Conservation (phyloP, 805 yeast species). For the Sugiyamaella lignohabitans region DNA sequence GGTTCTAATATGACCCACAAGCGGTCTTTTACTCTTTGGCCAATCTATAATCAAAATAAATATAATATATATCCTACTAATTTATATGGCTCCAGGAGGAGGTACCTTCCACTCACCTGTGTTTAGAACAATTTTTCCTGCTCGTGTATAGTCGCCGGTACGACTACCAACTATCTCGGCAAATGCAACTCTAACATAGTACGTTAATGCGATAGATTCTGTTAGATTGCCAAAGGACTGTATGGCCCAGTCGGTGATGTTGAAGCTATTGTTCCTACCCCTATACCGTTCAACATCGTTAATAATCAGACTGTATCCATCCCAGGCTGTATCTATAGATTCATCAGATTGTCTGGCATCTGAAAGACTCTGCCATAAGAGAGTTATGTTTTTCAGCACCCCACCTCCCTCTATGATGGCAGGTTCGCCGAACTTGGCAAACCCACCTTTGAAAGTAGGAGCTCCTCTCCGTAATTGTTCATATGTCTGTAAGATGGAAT, state of each 20-base stretch:
- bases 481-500: slow-evolving; percentile 76
- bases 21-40: too few relatives aligned
- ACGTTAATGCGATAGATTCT: slow-evolving; percentile 8
- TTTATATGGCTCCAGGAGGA: slow-evolving; percentile 13
- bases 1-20: too few relatives aligned
- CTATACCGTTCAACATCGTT: slow-evolving; percentile 75
- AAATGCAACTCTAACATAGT: slow-evolving; percentile 22
- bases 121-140: slow-evolving; percentile 15
- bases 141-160: slow-evolving; percentile 21
- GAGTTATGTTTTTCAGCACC: slow-evolving; percentile 2
- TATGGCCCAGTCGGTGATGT: slow-evolving; percentile 34
- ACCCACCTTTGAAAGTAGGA: slow-evolving; percentile 38
- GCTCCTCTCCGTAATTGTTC: slow-evolving; percentile 64
- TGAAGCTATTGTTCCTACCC: slow-evolving; percentile 45
- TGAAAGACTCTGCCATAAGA: slow-evolving; percentile 21
- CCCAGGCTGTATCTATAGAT: slow-evolving; percentile 19
- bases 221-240: slow-evolving; percentile 2
- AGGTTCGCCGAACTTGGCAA: slow-evolving; percentile 20
- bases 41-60: too few relatives aligned
- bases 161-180: slow-evolving; percentile 10
- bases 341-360: slow-evolving; percentile 2
- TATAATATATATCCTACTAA: too few relatives aligned
- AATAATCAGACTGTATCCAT: slow-evolving; percentile 58
- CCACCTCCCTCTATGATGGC: slow-evolving; percentile 18
- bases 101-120: slow-evolving; percentile 15